Evolutionary conservation across 192 early-diverging fungal species (phyloP).

Genomic region (Geranomyces variabilis): DNA sequence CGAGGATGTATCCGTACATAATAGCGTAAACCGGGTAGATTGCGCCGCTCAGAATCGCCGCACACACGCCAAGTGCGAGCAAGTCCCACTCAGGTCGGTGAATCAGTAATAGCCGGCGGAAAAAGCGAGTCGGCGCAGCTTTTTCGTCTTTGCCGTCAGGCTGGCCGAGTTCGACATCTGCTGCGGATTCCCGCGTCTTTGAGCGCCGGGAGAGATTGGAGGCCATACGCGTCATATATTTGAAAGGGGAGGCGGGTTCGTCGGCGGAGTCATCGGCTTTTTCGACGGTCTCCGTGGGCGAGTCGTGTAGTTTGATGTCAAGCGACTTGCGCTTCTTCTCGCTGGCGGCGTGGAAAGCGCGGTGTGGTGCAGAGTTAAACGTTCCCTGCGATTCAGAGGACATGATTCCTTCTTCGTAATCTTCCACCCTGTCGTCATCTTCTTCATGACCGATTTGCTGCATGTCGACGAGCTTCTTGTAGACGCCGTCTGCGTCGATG

Average conservation of each 20-base stretch:
- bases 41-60: constrained; percentile 16
- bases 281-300: not conserved
- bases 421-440: not conserved
- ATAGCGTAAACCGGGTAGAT: constrained; percentile 30
- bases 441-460: constrained; percentile 48
- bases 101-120: constrained; percentile 3
- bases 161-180: not conserved
- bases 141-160: not conserved
- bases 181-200: not conserved
- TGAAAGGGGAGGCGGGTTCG: not conserved
- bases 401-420: no score
- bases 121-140: not conserved
- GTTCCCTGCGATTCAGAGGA: no score
- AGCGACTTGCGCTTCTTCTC: constrained; percentile 35
- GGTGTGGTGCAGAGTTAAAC: no score
- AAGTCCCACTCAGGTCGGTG: constrained; percentile 11
- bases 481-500: constrained; percentile 58
- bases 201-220: not conserved
- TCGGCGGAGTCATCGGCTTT: not conserved
- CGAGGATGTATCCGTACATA: constrained; percentile 17
- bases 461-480: constrained; percentile 64
- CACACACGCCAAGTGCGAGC: not conserved
- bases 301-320: not conserved
- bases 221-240: not conserved
- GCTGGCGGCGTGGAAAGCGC: no score